Conservation (phyloP, 2,329 filamentous ascomycete genomes). For the Paecilomyces niveus region DNA sequence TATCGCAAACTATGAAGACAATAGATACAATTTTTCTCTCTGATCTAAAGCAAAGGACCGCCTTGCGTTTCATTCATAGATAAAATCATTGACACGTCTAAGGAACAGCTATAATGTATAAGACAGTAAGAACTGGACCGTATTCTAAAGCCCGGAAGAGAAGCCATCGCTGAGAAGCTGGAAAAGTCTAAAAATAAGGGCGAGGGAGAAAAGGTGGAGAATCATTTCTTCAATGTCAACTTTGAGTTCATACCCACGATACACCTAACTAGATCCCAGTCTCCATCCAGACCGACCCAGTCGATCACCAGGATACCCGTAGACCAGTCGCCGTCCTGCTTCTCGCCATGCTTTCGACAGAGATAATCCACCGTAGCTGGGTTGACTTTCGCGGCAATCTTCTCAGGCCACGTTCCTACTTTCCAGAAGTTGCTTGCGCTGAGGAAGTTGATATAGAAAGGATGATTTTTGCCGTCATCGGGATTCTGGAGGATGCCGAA, state of each 20-base stretch:
- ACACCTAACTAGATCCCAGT: slow-evolving; percentile 85
- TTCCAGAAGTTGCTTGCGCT: slow-evolving; percentile 94
- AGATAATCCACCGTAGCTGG: slow-evolving; percentile 60
- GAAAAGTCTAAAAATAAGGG: not conserved
- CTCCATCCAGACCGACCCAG: slow-evolving; percentile 78
- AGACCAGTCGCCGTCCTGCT: slow-evolving; percentile 58
- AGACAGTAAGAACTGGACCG: not conserved
- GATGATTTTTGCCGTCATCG: slow-evolving; percentile 44
- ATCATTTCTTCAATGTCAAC: slow-evolving; percentile 29
- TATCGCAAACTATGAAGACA: not conserved
- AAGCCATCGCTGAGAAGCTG: not conserved
- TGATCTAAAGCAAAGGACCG: too few species aligned
- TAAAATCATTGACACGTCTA: not conserved
- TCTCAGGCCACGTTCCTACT: slow-evolving; percentile 84
- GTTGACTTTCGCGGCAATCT: slow-evolving; percentile 81
- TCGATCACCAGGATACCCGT: slow-evolving; percentile 90
- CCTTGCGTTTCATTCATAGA: not conserved
- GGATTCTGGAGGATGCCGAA: slow-evolving; percentile 27
- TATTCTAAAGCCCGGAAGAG: not conserved
- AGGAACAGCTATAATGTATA: not conserved
- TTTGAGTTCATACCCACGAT: slow-evolving; percentile 87
- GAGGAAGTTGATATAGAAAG: slow-evolving; percentile 85
- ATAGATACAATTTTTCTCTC: slow-evolving; percentile 3
- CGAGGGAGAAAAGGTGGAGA: not conserved
- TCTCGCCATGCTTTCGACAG: slow-evolving; percentile 45